Percentiles rank a stretch among this genome's conserved stretches.
phyloP scores from a whole-genome alignment of 371 early-diverging fungal genomes.

The Mortierella sp. region DNA sequence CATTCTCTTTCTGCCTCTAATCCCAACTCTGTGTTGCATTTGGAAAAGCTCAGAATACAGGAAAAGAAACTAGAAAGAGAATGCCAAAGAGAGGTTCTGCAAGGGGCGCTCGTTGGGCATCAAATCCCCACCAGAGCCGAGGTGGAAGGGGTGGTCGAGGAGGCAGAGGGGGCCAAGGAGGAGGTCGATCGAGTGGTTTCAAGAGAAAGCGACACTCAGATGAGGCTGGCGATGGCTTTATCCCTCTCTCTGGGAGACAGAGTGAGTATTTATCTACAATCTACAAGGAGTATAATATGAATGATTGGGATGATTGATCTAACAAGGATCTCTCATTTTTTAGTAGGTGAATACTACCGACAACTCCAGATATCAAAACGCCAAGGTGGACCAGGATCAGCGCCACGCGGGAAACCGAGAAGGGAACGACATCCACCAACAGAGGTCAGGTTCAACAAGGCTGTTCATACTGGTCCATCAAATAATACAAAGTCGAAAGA shows the following conservation, averaged over 20 bases:
- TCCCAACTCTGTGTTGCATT: not conserved
- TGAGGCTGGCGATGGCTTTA: slow-evolving; percentile 10
- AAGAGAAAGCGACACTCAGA: slow-evolving; percentile 6
- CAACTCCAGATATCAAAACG: not conserved
- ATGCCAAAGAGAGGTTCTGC: slow-evolving; percentile 11
- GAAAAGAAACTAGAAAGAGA: slow-evolving; percentile 6
- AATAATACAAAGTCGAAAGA: not conserved
- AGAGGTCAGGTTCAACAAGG: slow-evolving; percentile 28
- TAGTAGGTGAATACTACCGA: slow-evolving; percentile 6
- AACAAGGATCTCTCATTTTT: not conserved
- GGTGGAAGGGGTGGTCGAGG: not conserved
- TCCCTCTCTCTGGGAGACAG: slow-evolving; percentile 14
- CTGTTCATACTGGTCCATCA: not conserved
- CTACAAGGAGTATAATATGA: not conserved
- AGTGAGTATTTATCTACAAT: not conserved
- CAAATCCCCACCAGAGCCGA: not conserved
- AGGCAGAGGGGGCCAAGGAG: slow-evolving; percentile 1
- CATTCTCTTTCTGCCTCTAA: not conserved
- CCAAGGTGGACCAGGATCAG: not conserved
- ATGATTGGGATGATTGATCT: not conserved
- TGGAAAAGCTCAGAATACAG: not conserved
- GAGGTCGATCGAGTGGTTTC: slow-evolving; percentile 7
- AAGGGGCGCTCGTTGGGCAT: not conserved
- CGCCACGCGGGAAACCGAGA: slow-evolving; percentile 8
- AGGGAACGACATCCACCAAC: not conserved